A percentile compares a stretch with the other conserved stretches of the same genome.
These are phyloP conservation scores for Colletotrichum karsti DNA, from an alignment of 2,329 filamentous ascomycete species.

Conservation along the genomic window DNA sequence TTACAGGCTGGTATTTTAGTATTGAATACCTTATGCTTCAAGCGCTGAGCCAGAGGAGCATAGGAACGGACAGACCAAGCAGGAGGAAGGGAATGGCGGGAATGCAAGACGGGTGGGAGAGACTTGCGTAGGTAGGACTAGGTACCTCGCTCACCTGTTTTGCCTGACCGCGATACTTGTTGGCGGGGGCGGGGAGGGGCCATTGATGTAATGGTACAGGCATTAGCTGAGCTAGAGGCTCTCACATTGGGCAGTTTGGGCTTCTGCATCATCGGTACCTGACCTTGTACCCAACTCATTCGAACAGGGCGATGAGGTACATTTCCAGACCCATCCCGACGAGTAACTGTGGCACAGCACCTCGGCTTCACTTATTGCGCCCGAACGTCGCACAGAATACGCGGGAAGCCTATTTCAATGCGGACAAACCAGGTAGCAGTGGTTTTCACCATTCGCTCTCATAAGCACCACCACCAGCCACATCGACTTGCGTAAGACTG, in stretches of 20 bases:
- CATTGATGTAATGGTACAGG: constrained; percentile 41
- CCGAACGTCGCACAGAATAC: neutral
- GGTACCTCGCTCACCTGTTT: too few relatives aligned
- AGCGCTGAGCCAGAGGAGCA: too few relatives aligned
- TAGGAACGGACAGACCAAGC: neutral
- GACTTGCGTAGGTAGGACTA: neutral
- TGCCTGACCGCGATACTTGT: neutral
- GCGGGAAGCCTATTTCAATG: constrained; percentile 12
- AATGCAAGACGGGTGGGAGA: too few relatives aligned
- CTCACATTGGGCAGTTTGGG: neutral
- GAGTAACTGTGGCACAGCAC: too few relatives aligned
- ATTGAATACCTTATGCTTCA: neutral
- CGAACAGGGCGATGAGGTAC: too few relatives aligned
- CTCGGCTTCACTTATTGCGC: neutral
- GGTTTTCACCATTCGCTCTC: neutral
- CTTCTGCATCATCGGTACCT: constrained; percentile 7
- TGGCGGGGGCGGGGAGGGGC: constrained; percentile 35
- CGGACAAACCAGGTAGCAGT: neutral
- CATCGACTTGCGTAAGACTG: constrained; percentile 44
- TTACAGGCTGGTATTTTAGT: neutral
- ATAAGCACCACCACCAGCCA: constrained; percentile 36
- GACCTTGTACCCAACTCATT: neutral
- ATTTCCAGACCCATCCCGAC: too few relatives aligned
- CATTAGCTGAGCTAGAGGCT: neutral
- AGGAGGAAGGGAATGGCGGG: neutral